Percentiles rank a stretch among this genome's conserved stretches.
Evolutionary conservation across 257 asterid species (phyloP).

Genomic region (Ophiorrhiza pumila): DNA sequence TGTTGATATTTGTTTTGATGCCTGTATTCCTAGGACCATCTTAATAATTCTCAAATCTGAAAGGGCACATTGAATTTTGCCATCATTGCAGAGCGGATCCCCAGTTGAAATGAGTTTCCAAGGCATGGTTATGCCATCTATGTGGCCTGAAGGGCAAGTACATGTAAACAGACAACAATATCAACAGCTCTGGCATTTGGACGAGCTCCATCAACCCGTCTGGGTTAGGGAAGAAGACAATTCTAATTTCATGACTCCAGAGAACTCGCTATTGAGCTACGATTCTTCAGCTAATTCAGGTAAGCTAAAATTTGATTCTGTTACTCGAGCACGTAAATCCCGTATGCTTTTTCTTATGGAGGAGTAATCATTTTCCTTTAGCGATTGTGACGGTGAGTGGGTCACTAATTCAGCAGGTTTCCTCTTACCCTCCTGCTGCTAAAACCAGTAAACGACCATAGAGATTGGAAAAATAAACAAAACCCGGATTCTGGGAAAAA

Average conservation of each 20-base stretch:
- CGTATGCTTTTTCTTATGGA: not conserved
- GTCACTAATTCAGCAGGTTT: not conserved
- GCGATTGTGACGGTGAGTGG: not conserved
- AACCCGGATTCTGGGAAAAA: not conserved
- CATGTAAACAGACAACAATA: slow-evolving; percentile 52
- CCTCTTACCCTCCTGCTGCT: not conserved
- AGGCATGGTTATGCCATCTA: slow-evolving; percentile 50
- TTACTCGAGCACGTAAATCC: not conserved
- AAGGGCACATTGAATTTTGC: not conserved
- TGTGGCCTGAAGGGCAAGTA: slow-evolving; percentile 60
- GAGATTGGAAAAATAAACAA: not conserved
- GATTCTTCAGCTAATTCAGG: slow-evolving; percentile 77
- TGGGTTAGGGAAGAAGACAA: slow-evolving; percentile 51
- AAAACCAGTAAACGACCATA: not conserved
- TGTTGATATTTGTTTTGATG: not conserved
- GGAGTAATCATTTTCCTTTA: not conserved
- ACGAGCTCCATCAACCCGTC: slow-evolving; percentile 55
- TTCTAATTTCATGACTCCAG: slow-evolving; percentile 55
- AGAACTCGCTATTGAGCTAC: slow-evolving; percentile 57
- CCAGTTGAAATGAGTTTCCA: slow-evolving; percentile 43
- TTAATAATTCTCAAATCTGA: not conserved
- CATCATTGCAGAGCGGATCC: slow-evolving; percentile 47
- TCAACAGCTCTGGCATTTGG: slow-evolving; percentile 58
- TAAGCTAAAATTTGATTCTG: slow-evolving; percentile 11
- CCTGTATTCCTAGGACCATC: not conserved